A percentile compares a stretch with the other conserved stretches of the same genome.
phyloP scores from a whole-genome alignment of 2,329 filamentous ascomycete genomes.

The Fusarium brevicatenulatum region DNA sequence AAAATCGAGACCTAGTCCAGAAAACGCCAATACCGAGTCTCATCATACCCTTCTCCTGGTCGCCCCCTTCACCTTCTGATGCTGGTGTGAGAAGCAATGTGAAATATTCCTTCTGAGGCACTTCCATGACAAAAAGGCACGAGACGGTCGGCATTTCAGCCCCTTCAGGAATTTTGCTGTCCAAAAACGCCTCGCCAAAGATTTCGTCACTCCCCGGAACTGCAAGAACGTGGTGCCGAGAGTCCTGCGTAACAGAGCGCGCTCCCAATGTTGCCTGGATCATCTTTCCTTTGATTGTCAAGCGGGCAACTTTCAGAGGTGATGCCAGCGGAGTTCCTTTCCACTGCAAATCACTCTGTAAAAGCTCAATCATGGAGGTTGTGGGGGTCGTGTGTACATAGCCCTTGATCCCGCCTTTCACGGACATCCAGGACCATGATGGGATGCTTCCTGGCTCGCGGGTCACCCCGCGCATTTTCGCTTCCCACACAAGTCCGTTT shows the following conservation, averaged over 20 bases:
- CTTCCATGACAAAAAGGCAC: not conserved
- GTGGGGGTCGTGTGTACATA: not conserved
- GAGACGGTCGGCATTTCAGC: not conserved
- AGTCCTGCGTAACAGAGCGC: not conserved
- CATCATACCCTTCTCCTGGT: accelerated
- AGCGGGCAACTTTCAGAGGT: not conserved
- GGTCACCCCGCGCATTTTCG: not conserved
- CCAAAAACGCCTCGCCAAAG: conserved; percentile 1
- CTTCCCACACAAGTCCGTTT: conserved; percentile 1
- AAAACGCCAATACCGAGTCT: not conserved
- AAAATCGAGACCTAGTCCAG: not conserved
- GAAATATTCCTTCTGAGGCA: not conserved
- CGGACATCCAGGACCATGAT: conserved; percentile 10
- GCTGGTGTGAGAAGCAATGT: not conserved
- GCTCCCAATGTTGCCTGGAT: not conserved
- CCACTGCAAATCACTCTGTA: not conserved
- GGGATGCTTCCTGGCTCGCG: not conserved
- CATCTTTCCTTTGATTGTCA: not conserved
- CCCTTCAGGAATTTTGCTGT: not conserved
- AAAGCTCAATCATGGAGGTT: not conserved
- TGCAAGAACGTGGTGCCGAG: conserved; percentile 1
- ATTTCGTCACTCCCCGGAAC: not conserved
- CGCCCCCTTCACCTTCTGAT: accelerated
- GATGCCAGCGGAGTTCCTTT: not conserved
- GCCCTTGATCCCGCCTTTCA: not conserved